Evolutionary conservation across 345 rosid species (phyloP).

Genomic region (Carallia brachiata): DNA sequence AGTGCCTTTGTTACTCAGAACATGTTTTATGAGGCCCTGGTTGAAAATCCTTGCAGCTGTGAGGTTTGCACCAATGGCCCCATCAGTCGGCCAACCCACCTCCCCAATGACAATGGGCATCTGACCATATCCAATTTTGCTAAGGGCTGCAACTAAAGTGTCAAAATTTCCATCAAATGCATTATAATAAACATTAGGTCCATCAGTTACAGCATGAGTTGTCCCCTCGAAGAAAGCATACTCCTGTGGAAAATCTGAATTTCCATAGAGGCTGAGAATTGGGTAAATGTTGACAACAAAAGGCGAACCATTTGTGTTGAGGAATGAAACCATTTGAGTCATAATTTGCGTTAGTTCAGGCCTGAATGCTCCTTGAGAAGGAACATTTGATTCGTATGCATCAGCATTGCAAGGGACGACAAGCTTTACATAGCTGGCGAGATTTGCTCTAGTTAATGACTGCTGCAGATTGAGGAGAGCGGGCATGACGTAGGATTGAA

Average conservation of each 20-base stretch:
- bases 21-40: slow-evolving; percentile 76
- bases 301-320: slow-evolving; percentile 84
- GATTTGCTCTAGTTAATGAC: slow-evolving; percentile 77
- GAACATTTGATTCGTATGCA: slow-evolving; percentile 78
- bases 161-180: slow-evolving; percentile 94
- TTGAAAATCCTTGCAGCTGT: slow-evolving; percentile 82
- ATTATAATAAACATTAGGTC: slow-evolving; percentile 70
- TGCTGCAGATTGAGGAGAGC: slow-evolving; percentile 78
- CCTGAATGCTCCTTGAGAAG: slow-evolving; percentile 89
- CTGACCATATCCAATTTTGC: slow-evolving; percentile 77
- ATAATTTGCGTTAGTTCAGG: slow-evolving; percentile 80
- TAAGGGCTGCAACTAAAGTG: slow-evolving; percentile 86
- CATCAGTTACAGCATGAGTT: slow-evolving; percentile 78
- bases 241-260: slow-evolving; percentile 91
- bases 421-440: slow-evolving; percentile 71
- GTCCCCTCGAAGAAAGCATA: slow-evolving; percentile 87
- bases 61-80: slow-evolving; percentile 75
- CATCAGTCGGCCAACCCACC: slow-evolving; percentile 97
- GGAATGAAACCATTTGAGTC: slow-evolving; percentile 79
- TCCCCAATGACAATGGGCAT: slow-evolving; percentile 93
- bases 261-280: slow-evolving; percentile 88
- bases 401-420: slow-evolving; percentile 98
- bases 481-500: slow-evolving; percentile 72
- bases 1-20: slow-evolving; percentile 74
- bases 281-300: slow-evolving; percentile 91